These are phyloP conservation scores for Pythium insidiosum DNA, from an alignment of 352 stramenopile genomes.

Conservation along the genomic window DNA sequence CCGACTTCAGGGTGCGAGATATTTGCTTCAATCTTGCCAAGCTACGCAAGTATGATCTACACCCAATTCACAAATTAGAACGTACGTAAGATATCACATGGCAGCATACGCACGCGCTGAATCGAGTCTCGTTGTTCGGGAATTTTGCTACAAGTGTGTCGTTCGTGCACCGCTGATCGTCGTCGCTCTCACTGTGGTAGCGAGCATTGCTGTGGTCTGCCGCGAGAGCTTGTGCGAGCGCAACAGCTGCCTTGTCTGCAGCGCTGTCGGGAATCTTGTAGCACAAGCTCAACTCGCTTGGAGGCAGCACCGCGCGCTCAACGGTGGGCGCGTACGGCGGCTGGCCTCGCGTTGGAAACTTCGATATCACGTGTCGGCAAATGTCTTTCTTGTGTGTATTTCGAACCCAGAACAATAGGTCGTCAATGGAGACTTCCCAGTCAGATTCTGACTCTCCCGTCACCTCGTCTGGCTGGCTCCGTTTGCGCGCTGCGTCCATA, in stretches of 20 bases:
- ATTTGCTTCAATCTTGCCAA: background rate
- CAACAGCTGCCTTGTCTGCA: background rate
- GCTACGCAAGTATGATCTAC: background rate
- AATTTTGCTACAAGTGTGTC: background rate
- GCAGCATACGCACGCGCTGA: background rate
- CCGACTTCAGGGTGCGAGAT: background rate
- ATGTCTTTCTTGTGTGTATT: background rate
- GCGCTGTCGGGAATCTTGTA: background rate
- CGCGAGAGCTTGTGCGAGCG: background rate
- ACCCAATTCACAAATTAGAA: no score
- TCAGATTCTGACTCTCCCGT: background rate
- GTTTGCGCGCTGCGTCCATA: no score
- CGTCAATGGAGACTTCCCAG: background rate
- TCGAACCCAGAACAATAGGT: background rate
- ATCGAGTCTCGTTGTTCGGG: background rate
- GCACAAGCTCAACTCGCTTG: background rate
- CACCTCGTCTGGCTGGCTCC: no score
- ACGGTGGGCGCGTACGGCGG: background rate
- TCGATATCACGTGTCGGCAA: background rate
- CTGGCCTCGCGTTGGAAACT: conserved; percentile 1
- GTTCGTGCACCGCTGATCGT: no score
- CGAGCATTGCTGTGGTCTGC: background rate
- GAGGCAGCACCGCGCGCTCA: background rate
- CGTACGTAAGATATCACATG: no score
- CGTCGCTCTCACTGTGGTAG: background rate